phyloP scores from a whole-genome alignment of 768 basidiomycete genomes.

The Boletus rufocinnamomeus region DNA sequence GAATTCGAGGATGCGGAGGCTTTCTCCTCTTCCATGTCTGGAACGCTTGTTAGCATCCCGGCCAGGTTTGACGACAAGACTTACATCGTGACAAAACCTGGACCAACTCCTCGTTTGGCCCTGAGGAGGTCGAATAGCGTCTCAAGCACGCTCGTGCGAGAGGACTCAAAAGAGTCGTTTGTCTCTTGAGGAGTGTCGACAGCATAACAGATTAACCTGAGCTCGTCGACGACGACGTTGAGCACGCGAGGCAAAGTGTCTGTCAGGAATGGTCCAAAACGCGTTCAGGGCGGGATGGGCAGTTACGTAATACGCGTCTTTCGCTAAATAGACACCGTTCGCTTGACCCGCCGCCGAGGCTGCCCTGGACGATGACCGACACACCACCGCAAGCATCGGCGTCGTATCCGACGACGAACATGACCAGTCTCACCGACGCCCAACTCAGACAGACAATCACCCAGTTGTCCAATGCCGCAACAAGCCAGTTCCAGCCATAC shows the following conservation, averaged over 20 bases:
- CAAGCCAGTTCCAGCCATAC: constrained; percentile 39
- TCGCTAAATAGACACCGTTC: background rate
- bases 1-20: constrained; percentile 37
- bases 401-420: constrained; percentile 37
- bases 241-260: background rate
- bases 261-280: background rate
- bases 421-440: constrained; percentile 55
- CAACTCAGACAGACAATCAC: constrained; percentile 65
- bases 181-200: constrained; percentile 16
- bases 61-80: constrained; percentile 11
- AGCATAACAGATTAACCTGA: constrained; percentile 18
- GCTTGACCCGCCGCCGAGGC: background rate
- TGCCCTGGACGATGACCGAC: constrained; percentile 29
- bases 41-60: background rate
- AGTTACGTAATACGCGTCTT: constrained; percentile 33
- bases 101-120: constrained; percentile 41
- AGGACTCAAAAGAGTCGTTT: background rate
- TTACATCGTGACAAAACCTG: constrained; percentile 46
- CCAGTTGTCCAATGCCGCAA: constrained; percentile 47
- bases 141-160: constrained; percentile 13
- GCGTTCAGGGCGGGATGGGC: background rate
- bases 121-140: constrained; percentile 20
- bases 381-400: constrained; percentile 30
- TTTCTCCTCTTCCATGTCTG: constrained; percentile 48
- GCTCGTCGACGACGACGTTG: background rate